These are phyloP conservation scores for Hirschfeldia incana DNA, from an alignment of 345 rosid species.

Conservation along the genomic window DNA sequence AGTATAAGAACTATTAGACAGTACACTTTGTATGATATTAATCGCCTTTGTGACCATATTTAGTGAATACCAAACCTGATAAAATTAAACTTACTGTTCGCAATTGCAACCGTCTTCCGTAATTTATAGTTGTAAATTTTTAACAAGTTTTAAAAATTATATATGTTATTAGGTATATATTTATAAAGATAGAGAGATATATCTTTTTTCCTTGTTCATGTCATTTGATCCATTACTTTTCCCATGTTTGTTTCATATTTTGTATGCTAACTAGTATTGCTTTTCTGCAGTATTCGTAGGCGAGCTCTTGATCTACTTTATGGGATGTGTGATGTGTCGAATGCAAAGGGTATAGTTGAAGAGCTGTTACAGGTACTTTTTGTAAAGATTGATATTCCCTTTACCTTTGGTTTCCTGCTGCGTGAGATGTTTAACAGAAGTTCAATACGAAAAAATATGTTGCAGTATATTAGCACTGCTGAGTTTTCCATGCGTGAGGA, in stretches of 20 bases:
- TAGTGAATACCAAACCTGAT: not conserved
- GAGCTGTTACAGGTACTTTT: constrained; percentile 85
- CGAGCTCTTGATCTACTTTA: constrained; percentile 99
- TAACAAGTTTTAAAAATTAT: not conserved
- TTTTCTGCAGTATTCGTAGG: constrained; percentile 78
- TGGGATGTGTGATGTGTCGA: constrained; percentile 98
- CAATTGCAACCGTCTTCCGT: constrained; percentile 4
- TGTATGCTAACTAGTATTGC: constrained; percentile 6
- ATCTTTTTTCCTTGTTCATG: not conserved
- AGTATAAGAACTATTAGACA: not conserved
- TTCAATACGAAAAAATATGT: not conserved
- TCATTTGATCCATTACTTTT: not conserved
- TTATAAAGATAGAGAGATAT: not conserved
- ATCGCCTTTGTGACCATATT: not conserved
- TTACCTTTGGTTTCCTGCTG: not conserved
- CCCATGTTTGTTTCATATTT: not conserved
- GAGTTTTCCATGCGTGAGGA: constrained; percentile 99
- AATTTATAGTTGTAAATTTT: constrained; percentile 2
- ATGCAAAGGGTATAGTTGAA: constrained; percentile 99
- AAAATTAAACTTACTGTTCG: not conserved
- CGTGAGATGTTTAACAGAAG: not conserved
- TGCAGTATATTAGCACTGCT: constrained; percentile 93
- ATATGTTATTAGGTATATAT: too few species aligned
- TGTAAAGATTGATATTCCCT: not conserved
- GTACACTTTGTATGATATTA: not conserved